These are phyloP conservation scores for Hypoxylon lienhwacheense DNA, from an alignment of 495 filamentous ascomycete species.

Conservation along the genomic window DNA sequence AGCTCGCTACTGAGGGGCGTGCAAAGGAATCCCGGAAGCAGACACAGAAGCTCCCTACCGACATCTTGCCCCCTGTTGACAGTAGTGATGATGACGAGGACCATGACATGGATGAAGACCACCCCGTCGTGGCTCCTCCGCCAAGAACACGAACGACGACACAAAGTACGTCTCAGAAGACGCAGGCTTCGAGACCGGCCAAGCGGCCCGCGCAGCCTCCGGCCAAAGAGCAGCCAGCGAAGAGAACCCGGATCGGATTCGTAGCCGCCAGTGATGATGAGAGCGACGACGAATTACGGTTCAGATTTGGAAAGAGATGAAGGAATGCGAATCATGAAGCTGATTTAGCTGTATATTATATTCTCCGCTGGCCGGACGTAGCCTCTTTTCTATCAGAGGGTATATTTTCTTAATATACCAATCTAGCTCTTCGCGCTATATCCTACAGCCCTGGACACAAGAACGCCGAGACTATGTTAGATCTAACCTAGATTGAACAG, in stretches of 20 bases:
- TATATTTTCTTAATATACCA: slow-evolving; percentile 23
- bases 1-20: neutral
- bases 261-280: slow-evolving; percentile 49
- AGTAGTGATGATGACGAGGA: slow-evolving; percentile 47
- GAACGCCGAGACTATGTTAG: too few relatives aligned
- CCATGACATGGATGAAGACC: slow-evolving; percentile 25
- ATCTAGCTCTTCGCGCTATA: neutral
- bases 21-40: slow-evolving; percentile 6
- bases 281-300: slow-evolving; percentile 56
- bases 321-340: neutral
- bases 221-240: slow-evolving; percentile 45
- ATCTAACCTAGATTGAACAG: neutral
- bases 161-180: slow-evolving; percentile 33
- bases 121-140: slow-evolving; percentile 23
- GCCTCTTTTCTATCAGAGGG: slow-evolving; percentile 4
- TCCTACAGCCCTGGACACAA: neutral
- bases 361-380: neutral
- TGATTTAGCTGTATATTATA: neutral
- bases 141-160: slow-evolving; percentile 36
- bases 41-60: slow-evolving; percentile 7
- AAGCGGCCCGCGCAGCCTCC: slow-evolving; percentile 47
- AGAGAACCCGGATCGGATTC: slow-evolving; percentile 43
- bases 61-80: slow-evolving; percentile 34
- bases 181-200: slow-evolving; percentile 25
- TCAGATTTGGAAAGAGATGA: slow-evolving; percentile 61